Evolutionary conservation across 2,329 filamentous ascomycete species (phyloP).

Genomic region (Stemphylium beticola): DNA sequence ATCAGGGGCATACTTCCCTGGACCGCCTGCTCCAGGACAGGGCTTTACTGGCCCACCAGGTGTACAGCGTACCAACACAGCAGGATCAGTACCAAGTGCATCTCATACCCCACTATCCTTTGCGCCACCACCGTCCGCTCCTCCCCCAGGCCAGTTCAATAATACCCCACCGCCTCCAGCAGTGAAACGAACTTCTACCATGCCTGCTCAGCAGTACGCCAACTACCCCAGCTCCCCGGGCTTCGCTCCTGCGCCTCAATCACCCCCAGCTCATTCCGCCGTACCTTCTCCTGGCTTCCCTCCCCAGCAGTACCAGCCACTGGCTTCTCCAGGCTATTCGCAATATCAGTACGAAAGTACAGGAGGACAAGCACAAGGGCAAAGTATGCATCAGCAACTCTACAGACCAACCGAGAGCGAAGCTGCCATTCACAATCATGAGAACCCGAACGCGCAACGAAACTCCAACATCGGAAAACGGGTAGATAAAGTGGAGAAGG

Average conservation of each 20-base stretch:
- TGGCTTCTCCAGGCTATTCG: slow-evolving; percentile 58
- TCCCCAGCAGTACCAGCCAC: slow-evolving; percentile 44
- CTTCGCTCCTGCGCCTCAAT: slow-evolving; percentile 38
- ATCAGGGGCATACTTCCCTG: slow-evolving; percentile 50
- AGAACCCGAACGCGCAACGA: slow-evolving; percentile 26
- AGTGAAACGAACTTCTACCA: slow-evolving; percentile 39
- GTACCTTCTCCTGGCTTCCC: slow-evolving; percentile 49
- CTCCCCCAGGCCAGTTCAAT: slow-evolving; percentile 33
- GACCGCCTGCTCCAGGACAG: slow-evolving; percentile 47
- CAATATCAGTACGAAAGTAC: slow-evolving; percentile 58
- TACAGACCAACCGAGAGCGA: slow-evolving; percentile 73
- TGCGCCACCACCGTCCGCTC: slow-evolving; percentile 46
- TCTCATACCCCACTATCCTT: slow-evolving; percentile 47
- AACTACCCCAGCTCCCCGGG: slow-evolving; percentile 46
- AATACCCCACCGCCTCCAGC: slow-evolving; percentile 34
- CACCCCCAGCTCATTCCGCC: slow-evolving; percentile 37
- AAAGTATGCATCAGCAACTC: slow-evolving; percentile 69
- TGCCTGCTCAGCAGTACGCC: slow-evolving; percentile 48
- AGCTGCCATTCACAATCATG: slow-evolving; percentile 36
- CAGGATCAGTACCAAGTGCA: slow-evolving; percentile 44
- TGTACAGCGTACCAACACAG: slow-evolving; percentile 45
- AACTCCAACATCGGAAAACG: slow-evolving; percentile 68
- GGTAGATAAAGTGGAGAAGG: slow-evolving; percentile 71
- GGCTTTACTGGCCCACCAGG: slow-evolving; percentile 42
- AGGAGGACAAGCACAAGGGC: slow-evolving; percentile 48